Evolutionary conservation across 2,329 filamentous ascomycete genomes (phyloP).

Genomic region (Tolypocladium endophyticum): DNA sequence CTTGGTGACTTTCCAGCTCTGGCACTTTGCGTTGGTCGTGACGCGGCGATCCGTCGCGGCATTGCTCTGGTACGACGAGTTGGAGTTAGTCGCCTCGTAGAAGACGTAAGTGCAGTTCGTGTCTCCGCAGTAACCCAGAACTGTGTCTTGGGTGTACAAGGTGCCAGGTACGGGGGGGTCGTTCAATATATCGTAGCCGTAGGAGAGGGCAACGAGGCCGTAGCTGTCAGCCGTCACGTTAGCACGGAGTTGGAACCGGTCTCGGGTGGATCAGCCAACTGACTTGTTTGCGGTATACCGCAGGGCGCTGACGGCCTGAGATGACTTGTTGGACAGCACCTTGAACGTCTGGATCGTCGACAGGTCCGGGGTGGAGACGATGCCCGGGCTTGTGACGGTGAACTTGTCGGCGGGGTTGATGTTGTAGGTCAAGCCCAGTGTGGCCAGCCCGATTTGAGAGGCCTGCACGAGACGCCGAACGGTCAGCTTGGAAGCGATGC

Average conservation of each 20-base stretch:
- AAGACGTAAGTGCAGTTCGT: constrained; percentile 24
- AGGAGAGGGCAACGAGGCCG: constrained; percentile 24
- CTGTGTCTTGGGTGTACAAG: constrained; percentile 17
- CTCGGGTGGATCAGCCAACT: neutral
- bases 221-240: constrained; percentile 16
- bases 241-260: neutral
- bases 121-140: constrained; percentile 20
- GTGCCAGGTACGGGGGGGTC: constrained; percentile 16
- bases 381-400: constrained; percentile 20
- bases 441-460: constrained; percentile 31
- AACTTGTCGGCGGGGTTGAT: constrained; percentile 24
- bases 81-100: constrained; percentile 17
- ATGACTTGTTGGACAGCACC: constrained; percentile 12
- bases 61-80: constrained; percentile 6
- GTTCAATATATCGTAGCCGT: constrained; percentile 7
- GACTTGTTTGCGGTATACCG: constrained; percentile 32
- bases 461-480: constrained; percentile 13
- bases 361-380: constrained; percentile 26
- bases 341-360: constrained; percentile 19
- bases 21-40: constrained; percentile 16
- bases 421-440: constrained; percentile 30
- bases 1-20: constrained; percentile 15
- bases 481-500: neutral
- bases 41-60: constrained; percentile 23
- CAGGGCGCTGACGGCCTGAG: constrained; percentile 17